Base-by-base conservation (phyloP, 2,329 filamentous ascomycete species). In the Geoglossum cookeanum region DNA sequence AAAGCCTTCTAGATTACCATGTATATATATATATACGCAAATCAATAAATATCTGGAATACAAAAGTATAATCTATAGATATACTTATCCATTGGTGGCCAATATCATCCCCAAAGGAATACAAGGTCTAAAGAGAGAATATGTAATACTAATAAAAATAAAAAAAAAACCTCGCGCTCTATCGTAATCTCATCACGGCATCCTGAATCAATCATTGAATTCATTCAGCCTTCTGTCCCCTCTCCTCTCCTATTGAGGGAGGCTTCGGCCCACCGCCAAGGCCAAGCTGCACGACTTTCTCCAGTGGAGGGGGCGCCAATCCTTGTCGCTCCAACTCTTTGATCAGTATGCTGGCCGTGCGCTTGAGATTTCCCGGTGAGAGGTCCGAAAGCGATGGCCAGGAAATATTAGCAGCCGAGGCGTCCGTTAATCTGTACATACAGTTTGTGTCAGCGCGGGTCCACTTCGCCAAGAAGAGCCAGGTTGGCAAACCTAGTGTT, bases 331-430 rank as follows among this genome's bases (percentile, higher is more conserved):
- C 91, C 87, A 88, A 94, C 66, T 95, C 89, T 61, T 83, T 85
- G 80, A 96, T 88, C 58, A 95, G 75, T 60, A 84, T 85, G 39
- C 83, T 85, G n/a, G 90, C 87, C 0, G 87, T 91, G 42, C 81
- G 79, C 67, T 88, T 87, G 63, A 96, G 72, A 64, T 87, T 89
- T 62, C 81, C 82, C 0, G 89, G 85, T 7, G 80, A 78, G 47
- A 89, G 71, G 61, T 83, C 81, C 66, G 82, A 83, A 58, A 94
- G 76, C 53, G 84, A 78, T 54, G 83, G 82, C 71, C 87, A 87
- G 32, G 85, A 73, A 13, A 75, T 73, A 3, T 66, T 53, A 15
- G 48, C 9, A n/a, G 30, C 37, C 3, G 49, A n/a, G 22, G 13
- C 32, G 2, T 22, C 30, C 4, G 15, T 30, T 15, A n/a, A 37